Evolutionary conservation across 345 rosid genomes (phyloP).

Genomic region (Erodium maritimum): DNA sequence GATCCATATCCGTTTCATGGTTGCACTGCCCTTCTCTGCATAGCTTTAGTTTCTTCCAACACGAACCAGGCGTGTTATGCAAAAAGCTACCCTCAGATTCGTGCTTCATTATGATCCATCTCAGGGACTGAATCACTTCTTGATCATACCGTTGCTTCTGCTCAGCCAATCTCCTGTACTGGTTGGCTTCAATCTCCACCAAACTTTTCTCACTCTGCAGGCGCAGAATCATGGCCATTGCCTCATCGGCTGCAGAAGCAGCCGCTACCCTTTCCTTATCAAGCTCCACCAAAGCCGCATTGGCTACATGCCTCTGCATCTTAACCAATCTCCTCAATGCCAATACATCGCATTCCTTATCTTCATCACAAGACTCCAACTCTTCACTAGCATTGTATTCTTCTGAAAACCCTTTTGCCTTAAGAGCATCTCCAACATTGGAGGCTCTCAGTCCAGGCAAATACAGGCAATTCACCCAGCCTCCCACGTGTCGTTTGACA

Average conservation of each 20-base stretch:
- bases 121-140: slow-evolving; percentile 48
- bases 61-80: no score
- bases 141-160: slow-evolving; percentile 42
- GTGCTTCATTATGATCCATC: slow-evolving; percentile 38
- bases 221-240: slow-evolving; percentile 77
- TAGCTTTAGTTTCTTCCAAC: slow-evolving; percentile 24
- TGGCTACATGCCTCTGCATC: slow-evolving; percentile 40
- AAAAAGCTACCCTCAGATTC: slow-evolving; percentile 28
- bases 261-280: slow-evolving; percentile 73
- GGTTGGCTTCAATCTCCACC: slow-evolving; percentile 50
- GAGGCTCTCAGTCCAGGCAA: no score
- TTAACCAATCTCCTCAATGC: slow-evolving; percentile 48
- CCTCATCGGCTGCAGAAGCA: slow-evolving; percentile 58
- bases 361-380: slow-evolving; percentile 32
- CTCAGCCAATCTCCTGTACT: slow-evolving; percentile 39
- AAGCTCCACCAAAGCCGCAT: slow-evolving; percentile 32
- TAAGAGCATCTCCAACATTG: no score
- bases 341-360: slow-evolving; percentile 36
- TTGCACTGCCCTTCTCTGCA: slow-evolving; percentile 10
- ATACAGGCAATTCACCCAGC: no score
- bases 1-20: slow-evolving; percentile 21
- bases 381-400: slow-evolving; percentile 7
- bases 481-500: no score
- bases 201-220: slow-evolving; percentile 59
- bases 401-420: slow-evolving; percentile 11